Evolutionary conservation across 2,329 filamentous ascomycete species (phyloP).

Genomic region (Ophioceras dolichostomum): DNA sequence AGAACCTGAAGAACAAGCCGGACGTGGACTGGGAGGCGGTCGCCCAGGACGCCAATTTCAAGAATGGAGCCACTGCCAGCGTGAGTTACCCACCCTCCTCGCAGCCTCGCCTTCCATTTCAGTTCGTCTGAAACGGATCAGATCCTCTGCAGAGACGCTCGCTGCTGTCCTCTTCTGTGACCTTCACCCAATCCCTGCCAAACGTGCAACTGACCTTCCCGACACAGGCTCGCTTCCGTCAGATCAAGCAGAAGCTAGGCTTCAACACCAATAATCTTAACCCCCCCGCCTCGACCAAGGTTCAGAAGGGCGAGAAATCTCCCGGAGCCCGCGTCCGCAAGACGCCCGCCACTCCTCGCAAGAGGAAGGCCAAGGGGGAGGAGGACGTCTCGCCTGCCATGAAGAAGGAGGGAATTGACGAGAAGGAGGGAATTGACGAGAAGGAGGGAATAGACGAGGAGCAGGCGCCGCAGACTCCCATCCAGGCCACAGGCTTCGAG

Average conservation of each 20-base stretch:
- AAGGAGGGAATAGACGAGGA: no score
- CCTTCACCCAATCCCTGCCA: not conserved
- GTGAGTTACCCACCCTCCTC: slow-evolving; percentile 14
- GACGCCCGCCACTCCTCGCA: slow-evolving; percentile 3
- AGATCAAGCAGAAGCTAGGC: slow-evolving; percentile 34
- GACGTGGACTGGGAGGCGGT: slow-evolving; percentile 36
- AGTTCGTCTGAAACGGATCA: not conserved
- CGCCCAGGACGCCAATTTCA: slow-evolving; percentile 27
- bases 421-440: no score
- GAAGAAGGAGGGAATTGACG: no score
- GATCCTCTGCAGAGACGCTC: no score
- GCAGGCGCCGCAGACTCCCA: no score
- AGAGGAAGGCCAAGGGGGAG: slow-evolving; percentile 10
- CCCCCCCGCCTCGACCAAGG: slow-evolving; percentile 1
- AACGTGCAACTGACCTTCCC: not conserved
- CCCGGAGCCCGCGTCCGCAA: slow-evolving; percentile 1
- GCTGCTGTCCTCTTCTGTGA: no score
- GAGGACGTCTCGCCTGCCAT: no score
- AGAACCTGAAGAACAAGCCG: slow-evolving; percentile 27
- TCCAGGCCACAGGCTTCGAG: no score
- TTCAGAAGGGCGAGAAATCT: not conserved
- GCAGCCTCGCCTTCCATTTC: not conserved
- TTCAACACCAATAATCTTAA: slow-evolving; percentile 12
- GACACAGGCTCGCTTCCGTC: slow-evolving; percentile 30
- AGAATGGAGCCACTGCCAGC: slow-evolving; percentile 31